Conservation (phyloP, 1,284 basidiomycete genomes). For the Xerocomus cyaneibrunnescens region DNA sequence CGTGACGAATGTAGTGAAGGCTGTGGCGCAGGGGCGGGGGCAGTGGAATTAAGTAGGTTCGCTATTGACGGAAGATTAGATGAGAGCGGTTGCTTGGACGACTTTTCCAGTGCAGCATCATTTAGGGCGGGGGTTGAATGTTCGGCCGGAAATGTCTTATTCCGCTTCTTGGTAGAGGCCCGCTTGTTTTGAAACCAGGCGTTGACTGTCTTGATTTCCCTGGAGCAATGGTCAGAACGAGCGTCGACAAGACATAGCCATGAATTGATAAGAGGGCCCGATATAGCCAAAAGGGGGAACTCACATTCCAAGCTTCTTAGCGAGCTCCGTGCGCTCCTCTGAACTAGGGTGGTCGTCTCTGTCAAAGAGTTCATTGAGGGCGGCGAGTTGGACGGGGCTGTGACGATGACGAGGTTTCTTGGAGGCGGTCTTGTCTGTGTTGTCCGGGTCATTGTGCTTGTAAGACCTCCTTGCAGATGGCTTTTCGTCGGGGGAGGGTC, state of each 20-base stretch:
- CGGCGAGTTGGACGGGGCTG: conserved; percentile 63
- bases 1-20: conserved; percentile 33
- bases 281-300: conserved; percentile 38
- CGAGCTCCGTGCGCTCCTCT: conserved; percentile 62
- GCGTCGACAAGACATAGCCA: conserved; percentile 12
- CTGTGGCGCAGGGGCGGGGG: conserved; percentile 34
- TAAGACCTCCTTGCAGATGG: conserved; percentile 31
- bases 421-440: conserved; percentile 25
- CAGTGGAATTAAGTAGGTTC: conserved; percentile 42
- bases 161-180: conserved; percentile 75
- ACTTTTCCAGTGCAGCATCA: conserved; percentile 19
- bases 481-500: conserved; percentile 37
- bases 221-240: conserved; percentile 32
- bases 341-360: conserved; percentile 72
- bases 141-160: conserved; percentile 35
- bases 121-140: conserved; percentile 6
- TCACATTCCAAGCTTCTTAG: conserved; percentile 71
- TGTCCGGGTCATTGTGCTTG: conserved; percentile 27
- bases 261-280: conserved; percentile 24
- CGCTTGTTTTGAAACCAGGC: conserved; percentile 85
- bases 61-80: conserved; percentile 44
- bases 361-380: conserved; percentile 74
- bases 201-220: conserved; percentile 80
- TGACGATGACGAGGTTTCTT: conserved; percentile 80
- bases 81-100: conserved; percentile 24